Evolutionary conservation across 176 grass and related monocot genomes (phyloP).

Genomic region (Carex cristatella): DNA sequence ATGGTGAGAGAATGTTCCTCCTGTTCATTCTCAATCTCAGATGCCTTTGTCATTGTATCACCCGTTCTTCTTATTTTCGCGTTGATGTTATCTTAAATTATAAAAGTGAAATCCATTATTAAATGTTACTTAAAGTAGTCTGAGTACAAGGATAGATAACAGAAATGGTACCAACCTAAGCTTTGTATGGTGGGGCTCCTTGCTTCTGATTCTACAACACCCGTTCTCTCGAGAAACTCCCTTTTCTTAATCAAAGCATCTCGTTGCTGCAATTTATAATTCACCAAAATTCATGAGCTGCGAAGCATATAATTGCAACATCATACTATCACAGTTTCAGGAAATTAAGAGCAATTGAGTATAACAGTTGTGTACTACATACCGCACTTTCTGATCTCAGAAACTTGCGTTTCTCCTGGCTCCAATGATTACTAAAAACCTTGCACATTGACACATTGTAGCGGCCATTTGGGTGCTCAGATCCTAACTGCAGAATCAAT

Average conservation of each 20-base stretch:
- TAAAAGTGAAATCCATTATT: background rate
- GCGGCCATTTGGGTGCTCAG: conserved; percentile 86
- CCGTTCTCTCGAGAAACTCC: conserved; percentile 32
- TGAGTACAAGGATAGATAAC: background rate
- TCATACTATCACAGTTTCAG: background rate
- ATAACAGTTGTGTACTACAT: background rate
- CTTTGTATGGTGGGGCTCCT: conserved; percentile 35
- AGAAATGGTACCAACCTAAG: conserved; percentile 14
- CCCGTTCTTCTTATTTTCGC: conserved; percentile 60
- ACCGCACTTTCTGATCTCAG: conserved; percentile 49
- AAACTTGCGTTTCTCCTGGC: conserved; percentile 71
- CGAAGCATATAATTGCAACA: background rate
- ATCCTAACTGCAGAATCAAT: conserved; percentile 83
- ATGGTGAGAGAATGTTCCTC: conserved; percentile 91
- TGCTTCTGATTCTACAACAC: conserved; percentile 40
- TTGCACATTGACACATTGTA: conserved; percentile 97
- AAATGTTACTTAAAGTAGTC: background rate
- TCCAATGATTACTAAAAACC: conserved; percentile 89
- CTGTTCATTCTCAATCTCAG: conserved; percentile 57
- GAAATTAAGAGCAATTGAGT: background rate
- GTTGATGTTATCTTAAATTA: conserved; percentile 52
- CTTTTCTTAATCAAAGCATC: conserved; percentile 28
- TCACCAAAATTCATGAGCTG: background rate
- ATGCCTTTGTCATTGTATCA: conserved; percentile 31
- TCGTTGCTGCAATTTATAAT: conserved; percentile 29